These are phyloP conservation scores for Pythium dissimile DNA, from an alignment of 352 stramenopile genomes.

Conservation along the genomic window DNA sequence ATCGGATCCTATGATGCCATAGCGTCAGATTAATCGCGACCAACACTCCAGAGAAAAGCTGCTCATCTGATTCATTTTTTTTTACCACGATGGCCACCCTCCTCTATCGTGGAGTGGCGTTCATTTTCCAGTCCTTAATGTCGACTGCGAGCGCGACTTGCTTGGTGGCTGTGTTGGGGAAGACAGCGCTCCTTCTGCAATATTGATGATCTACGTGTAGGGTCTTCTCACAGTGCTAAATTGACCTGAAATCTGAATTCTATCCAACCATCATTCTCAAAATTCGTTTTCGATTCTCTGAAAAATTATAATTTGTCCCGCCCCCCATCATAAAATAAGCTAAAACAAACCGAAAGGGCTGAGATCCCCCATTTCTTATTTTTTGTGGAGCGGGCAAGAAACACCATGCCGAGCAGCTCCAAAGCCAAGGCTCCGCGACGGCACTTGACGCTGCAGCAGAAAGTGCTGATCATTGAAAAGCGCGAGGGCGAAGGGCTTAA, in stretches of 20 bases:
- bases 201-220: too few species aligned
- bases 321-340: background rate
- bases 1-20: background rate
- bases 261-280: background rate
- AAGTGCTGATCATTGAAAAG: constrained; percentile 18
- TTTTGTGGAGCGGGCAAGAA: background rate
- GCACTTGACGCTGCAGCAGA: constrained; percentile 17
- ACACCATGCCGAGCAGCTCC: background rate
- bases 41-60: constrained; percentile 1
- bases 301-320: background rate
- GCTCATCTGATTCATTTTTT: background rate
- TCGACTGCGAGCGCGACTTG: too few species aligned
- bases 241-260: too few species aligned
- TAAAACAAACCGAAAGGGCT: background rate
- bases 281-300: too few species aligned
- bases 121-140: too few species aligned
- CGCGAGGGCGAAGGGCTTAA: constrained; percentile 16
- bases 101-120: too few species aligned
- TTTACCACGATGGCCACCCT: too few species aligned
- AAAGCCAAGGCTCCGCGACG: background rate
- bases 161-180: too few species aligned
- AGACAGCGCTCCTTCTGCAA: too few species aligned
- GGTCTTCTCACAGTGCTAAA: too few species aligned
- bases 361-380: background rate
- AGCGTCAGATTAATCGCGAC: constrained; percentile 14